A percentile compares a stretch with the other conserved stretches of the same genome.
Conservation (phyloP, 306 rosid species). For the Fragaria ananassa region DNA sequence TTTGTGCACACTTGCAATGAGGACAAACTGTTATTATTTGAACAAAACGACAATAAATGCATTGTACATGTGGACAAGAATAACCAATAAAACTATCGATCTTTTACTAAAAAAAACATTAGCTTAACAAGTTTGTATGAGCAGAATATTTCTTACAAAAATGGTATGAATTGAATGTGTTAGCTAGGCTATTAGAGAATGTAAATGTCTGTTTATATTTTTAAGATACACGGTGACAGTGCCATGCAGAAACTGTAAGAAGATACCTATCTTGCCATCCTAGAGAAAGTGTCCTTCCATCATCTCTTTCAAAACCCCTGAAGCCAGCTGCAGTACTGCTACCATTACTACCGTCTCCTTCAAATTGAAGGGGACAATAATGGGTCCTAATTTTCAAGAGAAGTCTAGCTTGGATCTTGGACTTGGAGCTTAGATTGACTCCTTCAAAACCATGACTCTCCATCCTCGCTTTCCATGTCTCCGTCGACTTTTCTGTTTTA, state of each 20-base stretch:
- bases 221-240: constrained; percentile 27
- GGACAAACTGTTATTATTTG: too few species aligned
- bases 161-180: too few species aligned
- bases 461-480: constrained; percentile 69
- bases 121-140: too few species aligned
- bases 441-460: constrained; percentile 58
- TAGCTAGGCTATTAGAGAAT: too few species aligned
- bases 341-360: constrained; percentile 40
- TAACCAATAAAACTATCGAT: too few species aligned
- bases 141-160: too few species aligned
- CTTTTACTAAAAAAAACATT: too few species aligned
- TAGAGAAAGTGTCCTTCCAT: constrained; percentile 60
- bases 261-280: constrained; percentile 83
- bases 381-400: constrained; percentile 69
- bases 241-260: constrained; percentile 72
- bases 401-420: constrained; percentile 68
- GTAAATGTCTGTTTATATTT: too few species aligned
- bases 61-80: too few species aligned
- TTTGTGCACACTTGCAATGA: too few species aligned
- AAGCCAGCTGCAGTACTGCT: constrained; percentile 53
- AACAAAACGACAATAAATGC: too few species aligned
- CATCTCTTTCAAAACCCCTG: constrained; percentile 70
- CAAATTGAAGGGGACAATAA: constrained; percentile 52
- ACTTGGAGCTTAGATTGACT: constrained; percentile 50
- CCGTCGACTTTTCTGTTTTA: constrained; percentile 47